These are phyloP conservation scores for Violaceomyces palustris DNA, from an alignment of 1,284 basidiomycete species.

Conservation along the genomic window DNA sequence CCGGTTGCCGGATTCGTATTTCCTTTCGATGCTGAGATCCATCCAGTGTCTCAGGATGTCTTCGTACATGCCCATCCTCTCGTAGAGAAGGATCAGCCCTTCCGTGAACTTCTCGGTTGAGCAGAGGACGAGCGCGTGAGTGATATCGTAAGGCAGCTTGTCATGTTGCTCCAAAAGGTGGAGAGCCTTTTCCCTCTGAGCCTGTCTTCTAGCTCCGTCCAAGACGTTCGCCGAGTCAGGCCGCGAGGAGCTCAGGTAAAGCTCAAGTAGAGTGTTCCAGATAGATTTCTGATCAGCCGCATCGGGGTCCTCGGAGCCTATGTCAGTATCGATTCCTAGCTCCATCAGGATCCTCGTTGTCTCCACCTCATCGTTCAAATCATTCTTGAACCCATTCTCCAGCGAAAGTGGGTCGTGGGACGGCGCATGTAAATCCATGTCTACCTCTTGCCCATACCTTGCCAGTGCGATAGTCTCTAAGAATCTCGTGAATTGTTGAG, in stretches of 20 bases:
- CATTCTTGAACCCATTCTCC: background rate
- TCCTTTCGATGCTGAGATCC: constrained; percentile 57
- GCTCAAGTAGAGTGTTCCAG: constrained; percentile 93
- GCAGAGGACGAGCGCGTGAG: constrained; percentile 88
- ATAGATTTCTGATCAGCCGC: constrained; percentile 73
- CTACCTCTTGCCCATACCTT: constrained; percentile 74
- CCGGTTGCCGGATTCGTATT: constrained; percentile 43
- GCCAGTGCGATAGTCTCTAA: constrained; percentile 77
- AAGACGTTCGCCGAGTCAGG: no score
- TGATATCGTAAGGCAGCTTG: constrained; percentile 73
- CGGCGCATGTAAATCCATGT: constrained; percentile 46
- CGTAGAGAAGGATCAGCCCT: constrained; percentile 84
- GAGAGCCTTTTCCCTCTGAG: constrained; percentile 18
- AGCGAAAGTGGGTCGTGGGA: constrained; percentile 4
- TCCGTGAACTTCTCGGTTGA: constrained; percentile 73
- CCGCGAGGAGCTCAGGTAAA: constrained; percentile 70
- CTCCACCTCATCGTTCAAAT: constrained; percentile 9
- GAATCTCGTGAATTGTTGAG: constrained; percentile 75
- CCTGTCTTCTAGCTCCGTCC: no score
- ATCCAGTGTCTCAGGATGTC: constrained; percentile 90
- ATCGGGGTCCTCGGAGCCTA: constrained; percentile 60
- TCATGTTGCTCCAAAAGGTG: constrained; percentile 35
- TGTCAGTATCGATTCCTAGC: constrained; percentile 5
- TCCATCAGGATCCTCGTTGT: constrained; percentile 9
- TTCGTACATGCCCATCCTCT: constrained; percentile 90